Base-by-base conservation (phyloP, 2,329 filamentous ascomycete species). In the Diaporthe helianthi region DNA sequence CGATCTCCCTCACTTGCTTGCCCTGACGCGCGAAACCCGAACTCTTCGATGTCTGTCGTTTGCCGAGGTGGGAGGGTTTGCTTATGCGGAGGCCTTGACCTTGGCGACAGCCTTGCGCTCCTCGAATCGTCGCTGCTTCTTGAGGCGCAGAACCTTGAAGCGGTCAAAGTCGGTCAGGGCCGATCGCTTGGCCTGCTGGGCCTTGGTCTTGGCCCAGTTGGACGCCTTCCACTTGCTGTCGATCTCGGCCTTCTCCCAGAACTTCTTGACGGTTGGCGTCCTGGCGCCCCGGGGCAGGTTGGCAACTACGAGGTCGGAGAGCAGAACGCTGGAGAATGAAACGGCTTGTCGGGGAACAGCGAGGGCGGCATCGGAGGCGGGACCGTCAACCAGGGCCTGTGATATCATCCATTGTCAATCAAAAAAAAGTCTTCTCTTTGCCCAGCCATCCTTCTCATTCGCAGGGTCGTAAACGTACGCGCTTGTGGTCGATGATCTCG, bases 401-500 rank as follows among this genome's bases (percentile, higher is more conserved):
- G 71, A 72, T 71, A 58, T 51, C 54, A 60, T 55, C 26, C 72
- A 70, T 70, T 74, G 74, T 78, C 69, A 77, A 77, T 77, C 76
- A 76, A 75, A 36, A 76, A 75, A 36, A 69, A 61, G 49, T 68
- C 61, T 29, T 24, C 33, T 33, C 53, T 66, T 41, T 22, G 6
- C 41, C 46, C 41, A 61, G 54, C 44, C 65, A 67, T 55, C 65
- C 65, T 65, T 64, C 65, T 70, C 44, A 60, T 22, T 64, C 69
- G 44, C 22, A 36, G 65, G 53, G 68, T 36, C 55, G 69, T 51
- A 70, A 81, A 93, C 96, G 83, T 97, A 99, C 96, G 86, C 96
- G 94, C 90, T 97, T 98, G 92, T 99, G 95, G 87, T 99, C 96
- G 87, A 99, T 96, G 85, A 99, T 98, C 91, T 99, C 95, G 85